phyloP scores from a whole-genome alignment of 148 eudicot species.

The Beta vulgaris region DNA sequence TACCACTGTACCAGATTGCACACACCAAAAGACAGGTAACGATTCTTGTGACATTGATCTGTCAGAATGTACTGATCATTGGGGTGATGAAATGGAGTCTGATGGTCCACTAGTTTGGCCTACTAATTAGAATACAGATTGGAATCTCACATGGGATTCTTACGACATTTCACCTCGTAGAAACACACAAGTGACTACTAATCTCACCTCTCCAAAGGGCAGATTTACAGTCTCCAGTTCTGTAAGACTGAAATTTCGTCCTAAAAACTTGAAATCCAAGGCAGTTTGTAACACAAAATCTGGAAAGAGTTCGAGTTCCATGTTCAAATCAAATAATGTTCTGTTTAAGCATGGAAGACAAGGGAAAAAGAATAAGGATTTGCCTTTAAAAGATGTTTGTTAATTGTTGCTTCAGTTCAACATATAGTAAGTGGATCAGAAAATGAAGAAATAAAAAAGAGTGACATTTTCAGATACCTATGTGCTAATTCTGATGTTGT shows the following conservation, averaged over 20 bases:
- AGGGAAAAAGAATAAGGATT: conserved; percentile 29
- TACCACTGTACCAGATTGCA: too few relatives aligned
- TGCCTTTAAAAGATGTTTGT: conserved; percentile 30
- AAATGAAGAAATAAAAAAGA: conserved; percentile 1
- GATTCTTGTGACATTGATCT: conserved; percentile 24
- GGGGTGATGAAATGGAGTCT: conserved; percentile 26
- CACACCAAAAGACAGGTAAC: background rate
- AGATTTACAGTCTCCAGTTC: conserved; percentile 32
- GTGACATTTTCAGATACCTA: conserved; percentile 14
- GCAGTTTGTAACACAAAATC: background rate
- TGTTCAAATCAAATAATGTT: conserved; percentile 23
- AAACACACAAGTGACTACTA: background rate
- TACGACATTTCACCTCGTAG: conserved; percentile 47
- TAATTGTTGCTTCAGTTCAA: conserved; percentile 10
- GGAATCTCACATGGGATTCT: conserved; percentile 37
- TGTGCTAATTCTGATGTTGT: conserved; percentile 18
- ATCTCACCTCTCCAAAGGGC: conserved; percentile 28
- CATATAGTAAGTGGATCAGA: background rate
- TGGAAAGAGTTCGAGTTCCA: conserved; percentile 14
- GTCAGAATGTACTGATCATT: conserved; percentile 26
- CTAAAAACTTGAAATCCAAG: conserved; percentile 15
- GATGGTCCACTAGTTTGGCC: conserved; percentile 52
- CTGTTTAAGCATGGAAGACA: conserved; percentile 15
- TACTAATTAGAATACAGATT: conserved; percentile 30
- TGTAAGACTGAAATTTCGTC: conserved; percentile 24